Percentiles rank a stretch among this genome's conserved stretches.
These are phyloP conservation scores for Salix arbutifolia DNA, from an alignment of 345 rosid genomes.

Conservation along the genomic window DNA sequence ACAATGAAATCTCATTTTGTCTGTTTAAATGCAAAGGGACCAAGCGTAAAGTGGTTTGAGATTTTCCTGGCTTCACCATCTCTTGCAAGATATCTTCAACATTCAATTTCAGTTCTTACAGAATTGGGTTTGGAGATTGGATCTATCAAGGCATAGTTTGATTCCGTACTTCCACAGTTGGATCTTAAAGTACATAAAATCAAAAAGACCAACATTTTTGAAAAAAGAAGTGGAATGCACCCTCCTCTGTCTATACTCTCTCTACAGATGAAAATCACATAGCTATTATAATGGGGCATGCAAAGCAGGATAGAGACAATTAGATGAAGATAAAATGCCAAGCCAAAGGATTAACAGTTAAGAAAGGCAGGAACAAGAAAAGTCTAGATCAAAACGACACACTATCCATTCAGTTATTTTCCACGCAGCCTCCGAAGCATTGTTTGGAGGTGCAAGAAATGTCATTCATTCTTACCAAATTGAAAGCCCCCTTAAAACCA, in stretches of 20 bases:
- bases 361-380: background rate
- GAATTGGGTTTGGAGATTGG: background rate
- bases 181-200: background rate
- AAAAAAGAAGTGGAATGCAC: background rate
- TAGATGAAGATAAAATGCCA: background rate
- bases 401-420: background rate
- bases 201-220: background rate
- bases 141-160: background rate
- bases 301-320: background rate
- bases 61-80: background rate
- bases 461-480: background rate
- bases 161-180: background rate
- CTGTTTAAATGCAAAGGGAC: background rate
- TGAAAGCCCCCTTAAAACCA: background rate
- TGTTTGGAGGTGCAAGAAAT: background rate
- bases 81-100: background rate
- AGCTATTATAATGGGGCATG: background rate
- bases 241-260: background rate
- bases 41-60: background rate
- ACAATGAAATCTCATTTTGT: background rate
- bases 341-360: background rate
- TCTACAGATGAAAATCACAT: background rate
- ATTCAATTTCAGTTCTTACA: background rate
- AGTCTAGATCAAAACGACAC: conserved; percentile 3
- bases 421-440: background rate